Base-by-base conservation (phyloP, 2,329 filamentous ascomycete species). In the Xylaria multiplex region DNA sequence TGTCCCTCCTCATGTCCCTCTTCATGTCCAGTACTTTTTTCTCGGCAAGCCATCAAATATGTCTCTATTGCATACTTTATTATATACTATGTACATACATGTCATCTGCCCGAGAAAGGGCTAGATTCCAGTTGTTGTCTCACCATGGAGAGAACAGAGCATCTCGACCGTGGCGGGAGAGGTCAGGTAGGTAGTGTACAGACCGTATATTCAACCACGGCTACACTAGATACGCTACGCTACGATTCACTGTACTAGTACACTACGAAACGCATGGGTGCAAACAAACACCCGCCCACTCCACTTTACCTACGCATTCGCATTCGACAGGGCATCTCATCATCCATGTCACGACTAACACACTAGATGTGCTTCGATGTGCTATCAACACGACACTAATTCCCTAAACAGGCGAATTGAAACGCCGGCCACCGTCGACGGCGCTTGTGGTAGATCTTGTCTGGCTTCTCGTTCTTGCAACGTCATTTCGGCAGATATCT, bases 181-280 rank as follows among this genome's bases (percentile, higher is more conserved):
- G 24, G 22, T 22, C 24, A 48, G 37, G 48, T 19, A 19, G 19
- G 19, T 19, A 19, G 19, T 19, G 19, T 59, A 59, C n/a, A 35
- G 40, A 40, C 43, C 45, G 40, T 57, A 57, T 61, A 53, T 62
- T 57, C 46, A 48, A 19, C 46, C 40, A 62, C 53, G 53, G 63
- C 48, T 62, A 40, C 59, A 40, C 46, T 62, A 60, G 19, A 19
- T 19, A 19, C 19, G 19, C 19, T 19, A 19, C 19, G 19, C 19
- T 19, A 19, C 19, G 19, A 19, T 19, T 19, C 19, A 19, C 19
- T 19, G 19, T 19, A 19, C 19, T 19, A 55, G 53, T 43, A 62
- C 58, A 40, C 46, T 62, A 60, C 64, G 61, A 67, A 64, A 67
- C 65, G 53, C 54, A 57, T 59, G 65, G 56, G 55, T 64, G 48